Percentiles rank a stretch among this genome's conserved stretches.
These are phyloP conservation scores for Rasamsonia emersonii DNA, from an alignment of 2,329 filamentous ascomycete genomes.

Conservation along the genomic window DNA sequence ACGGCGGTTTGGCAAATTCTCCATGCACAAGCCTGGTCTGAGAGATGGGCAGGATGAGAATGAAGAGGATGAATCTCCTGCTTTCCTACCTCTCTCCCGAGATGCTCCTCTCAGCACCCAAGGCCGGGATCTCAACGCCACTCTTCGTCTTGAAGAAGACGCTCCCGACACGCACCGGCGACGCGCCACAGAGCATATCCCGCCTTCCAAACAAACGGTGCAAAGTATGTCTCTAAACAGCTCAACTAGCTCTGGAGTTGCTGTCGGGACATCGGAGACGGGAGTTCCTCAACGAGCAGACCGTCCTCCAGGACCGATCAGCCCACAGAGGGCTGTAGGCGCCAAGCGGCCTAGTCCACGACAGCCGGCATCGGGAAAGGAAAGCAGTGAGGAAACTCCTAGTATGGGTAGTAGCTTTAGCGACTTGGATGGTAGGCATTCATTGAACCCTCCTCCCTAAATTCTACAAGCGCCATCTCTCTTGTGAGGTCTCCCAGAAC, in stretches of 20 bases:
- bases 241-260: conserved; percentile 30
- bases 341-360: conserved; percentile 41
- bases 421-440: conserved; percentile 49
- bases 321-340: conserved; percentile 42
- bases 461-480: conserved; percentile 7
- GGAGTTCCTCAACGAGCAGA: conserved; percentile 13
- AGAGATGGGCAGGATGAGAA: conserved; percentile 32
- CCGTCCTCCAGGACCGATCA: conserved; percentile 18
- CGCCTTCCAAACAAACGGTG: conserved; percentile 12
- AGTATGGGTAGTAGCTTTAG: conserved; percentile 60
- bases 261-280: conserved; percentile 14
- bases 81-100: conserved; percentile 35
- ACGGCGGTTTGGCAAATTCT: conserved; percentile 32
- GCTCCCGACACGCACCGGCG: conserved; percentile 19
- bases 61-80: conserved; percentile 37
- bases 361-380: conserved; percentile 28
- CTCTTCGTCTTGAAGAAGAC: conserved; percentile 29
- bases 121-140: conserved; percentile 31
- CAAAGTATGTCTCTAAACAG: conserved; percentile 26
- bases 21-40: conserved; percentile 24
- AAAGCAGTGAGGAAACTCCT: conserved; percentile 47
- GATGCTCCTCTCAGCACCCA: conserved; percentile 12
- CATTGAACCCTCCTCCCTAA: no score
- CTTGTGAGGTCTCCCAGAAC: neutral
- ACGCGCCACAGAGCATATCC: conserved; percentile 18